These are phyloP conservation scores for Plenodomus biglobosus DNA, from an alignment of 2,329 filamentous ascomycete species.

Conservation along the genomic window DNA sequence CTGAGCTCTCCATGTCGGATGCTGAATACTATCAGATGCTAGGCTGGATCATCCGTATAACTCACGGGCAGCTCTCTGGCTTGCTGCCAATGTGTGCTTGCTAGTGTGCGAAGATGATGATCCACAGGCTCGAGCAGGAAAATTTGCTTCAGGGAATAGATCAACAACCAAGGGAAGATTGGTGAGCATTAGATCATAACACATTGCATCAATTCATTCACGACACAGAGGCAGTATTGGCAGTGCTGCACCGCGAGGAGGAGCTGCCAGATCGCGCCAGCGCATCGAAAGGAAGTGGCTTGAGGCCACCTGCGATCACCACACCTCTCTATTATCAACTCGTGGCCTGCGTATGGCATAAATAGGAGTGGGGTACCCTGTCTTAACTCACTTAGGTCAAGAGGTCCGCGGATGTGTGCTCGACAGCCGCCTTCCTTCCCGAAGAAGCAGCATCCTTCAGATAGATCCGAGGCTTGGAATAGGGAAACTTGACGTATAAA, in stretches of 20 bases:
- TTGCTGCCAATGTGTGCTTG: too few species aligned
- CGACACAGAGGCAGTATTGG: background rate
- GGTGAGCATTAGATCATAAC: background rate
- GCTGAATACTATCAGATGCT: too few species aligned
- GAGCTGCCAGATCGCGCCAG: background rate
- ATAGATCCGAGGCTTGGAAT: background rate
- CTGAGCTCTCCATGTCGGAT: too few species aligned
- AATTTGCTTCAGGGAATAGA: background rate
- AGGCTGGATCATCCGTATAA: too few species aligned
- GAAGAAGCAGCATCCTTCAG: background rate
- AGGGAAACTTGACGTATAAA: background rate
- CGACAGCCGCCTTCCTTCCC: background rate
- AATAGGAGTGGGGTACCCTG: too few species aligned
- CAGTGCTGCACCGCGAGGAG: background rate
- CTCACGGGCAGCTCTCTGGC: too few species aligned
- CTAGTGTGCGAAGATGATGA: too few species aligned
- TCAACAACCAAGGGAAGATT: background rate
- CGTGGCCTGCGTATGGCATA: too few species aligned
- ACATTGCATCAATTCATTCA: background rate
- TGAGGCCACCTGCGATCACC: background rate
- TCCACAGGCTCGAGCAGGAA: background rate
- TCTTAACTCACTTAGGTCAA: background rate
- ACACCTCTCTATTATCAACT: background rate
- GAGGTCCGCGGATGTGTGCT: background rate
- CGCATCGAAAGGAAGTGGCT: background rate